These are phyloP conservation scores for Neocucurbitaria cava DNA, from an alignment of 2,329 filamentous ascomycete species.

Conservation along the genomic window DNA sequence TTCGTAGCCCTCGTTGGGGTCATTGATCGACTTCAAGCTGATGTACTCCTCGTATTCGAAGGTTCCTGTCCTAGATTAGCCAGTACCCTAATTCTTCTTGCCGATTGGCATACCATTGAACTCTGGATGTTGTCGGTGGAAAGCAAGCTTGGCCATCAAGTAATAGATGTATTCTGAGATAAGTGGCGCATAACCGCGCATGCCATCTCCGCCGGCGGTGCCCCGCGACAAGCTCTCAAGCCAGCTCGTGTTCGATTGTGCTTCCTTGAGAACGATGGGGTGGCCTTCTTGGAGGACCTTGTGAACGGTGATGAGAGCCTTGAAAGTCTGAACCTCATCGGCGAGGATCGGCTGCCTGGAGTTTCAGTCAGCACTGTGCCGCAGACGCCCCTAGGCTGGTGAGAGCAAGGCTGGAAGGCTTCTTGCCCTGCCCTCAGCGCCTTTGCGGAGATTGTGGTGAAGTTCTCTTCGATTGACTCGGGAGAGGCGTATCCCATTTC, in stretches of 20 bases:
- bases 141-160: slow-evolving; percentile 91
- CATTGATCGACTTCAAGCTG: slow-evolving; percentile 96
- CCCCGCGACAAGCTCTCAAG: slow-evolving; percentile 90
- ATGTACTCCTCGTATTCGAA: slow-evolving; percentile 99
- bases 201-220: slow-evolving; percentile 75
- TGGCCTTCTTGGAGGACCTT: slow-evolving; percentile 98
- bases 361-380: slow-evolving; percentile 18
- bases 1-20: slow-evolving; percentile 96
- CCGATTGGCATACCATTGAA: slow-evolving; percentile 75
- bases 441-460: background rate
- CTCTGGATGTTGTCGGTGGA: slow-evolving; percentile 94
- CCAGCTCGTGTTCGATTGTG: slow-evolving; percentile 87
- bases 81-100: background rate
- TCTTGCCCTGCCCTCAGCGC: background rate
- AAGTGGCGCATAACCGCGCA: slow-evolving; percentile 86
- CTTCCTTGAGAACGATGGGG: slow-evolving; percentile 84
- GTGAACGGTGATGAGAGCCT: slow-evolving; percentile 95
- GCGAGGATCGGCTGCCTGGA: slow-evolving; percentile 91
- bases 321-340: slow-evolving; percentile 98
- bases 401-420: background rate
- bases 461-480: background rate
- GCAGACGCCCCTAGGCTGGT: background rate
- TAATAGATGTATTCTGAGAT: slow-evolving; percentile 98
- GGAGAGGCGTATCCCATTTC: no score
- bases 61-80: slow-evolving; percentile 60